These are phyloP conservation scores for Yarrowia alimentaria DNA, from an alignment of 805 yeast genomes.

Conservation along the genomic window DNA sequence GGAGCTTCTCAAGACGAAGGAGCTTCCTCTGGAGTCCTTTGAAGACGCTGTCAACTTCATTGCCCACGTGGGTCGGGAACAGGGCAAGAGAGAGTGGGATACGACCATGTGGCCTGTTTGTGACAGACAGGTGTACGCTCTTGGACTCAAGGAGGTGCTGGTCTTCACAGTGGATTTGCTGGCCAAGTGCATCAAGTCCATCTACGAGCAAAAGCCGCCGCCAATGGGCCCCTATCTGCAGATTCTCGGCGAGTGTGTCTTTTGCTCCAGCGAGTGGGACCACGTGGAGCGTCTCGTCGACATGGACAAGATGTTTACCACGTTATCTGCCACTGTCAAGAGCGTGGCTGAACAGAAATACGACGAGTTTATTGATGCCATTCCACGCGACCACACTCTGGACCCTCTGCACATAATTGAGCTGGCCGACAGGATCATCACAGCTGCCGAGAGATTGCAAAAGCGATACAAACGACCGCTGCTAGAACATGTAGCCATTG, in stretches of 20 bases:
- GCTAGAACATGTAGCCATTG: constrained; percentile 55
- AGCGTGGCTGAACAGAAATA: constrained; percentile 48
- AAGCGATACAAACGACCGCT: constrained; percentile 60
- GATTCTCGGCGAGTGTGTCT: constrained; percentile 52
- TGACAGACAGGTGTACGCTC: constrained; percentile 30
- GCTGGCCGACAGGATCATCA: constrained; percentile 54
- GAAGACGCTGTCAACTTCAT: constrained; percentile 42
- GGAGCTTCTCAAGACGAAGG: constrained; percentile 37
- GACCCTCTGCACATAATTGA: constrained; percentile 56
- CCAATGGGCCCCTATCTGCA: constrained; percentile 54
- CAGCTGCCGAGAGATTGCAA: constrained; percentile 51
- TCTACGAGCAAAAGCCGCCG: constrained; percentile 47
- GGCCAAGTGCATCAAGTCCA: constrained; percentile 3
- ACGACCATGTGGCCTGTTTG: constrained; percentile 11
- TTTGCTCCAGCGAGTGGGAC: constrained; percentile 41
- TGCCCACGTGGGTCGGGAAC: constrained; percentile 33
- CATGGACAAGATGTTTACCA: constrained; percentile 2
- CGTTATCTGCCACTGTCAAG: constrained; percentile 35
- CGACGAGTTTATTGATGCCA: constrained; percentile 44
- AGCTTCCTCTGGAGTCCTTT: constrained; percentile 38
- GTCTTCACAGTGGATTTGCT: constrained; percentile 38
- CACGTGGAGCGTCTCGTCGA: constrained; percentile 1
- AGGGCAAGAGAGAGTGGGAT: constrained; percentile 33
- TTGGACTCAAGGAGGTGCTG: constrained; percentile 40
- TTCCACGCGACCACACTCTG: constrained; percentile 61